phyloP scores from a whole-genome alignment of 73 alveolate species.

The Halteria grandinella region DNA sequence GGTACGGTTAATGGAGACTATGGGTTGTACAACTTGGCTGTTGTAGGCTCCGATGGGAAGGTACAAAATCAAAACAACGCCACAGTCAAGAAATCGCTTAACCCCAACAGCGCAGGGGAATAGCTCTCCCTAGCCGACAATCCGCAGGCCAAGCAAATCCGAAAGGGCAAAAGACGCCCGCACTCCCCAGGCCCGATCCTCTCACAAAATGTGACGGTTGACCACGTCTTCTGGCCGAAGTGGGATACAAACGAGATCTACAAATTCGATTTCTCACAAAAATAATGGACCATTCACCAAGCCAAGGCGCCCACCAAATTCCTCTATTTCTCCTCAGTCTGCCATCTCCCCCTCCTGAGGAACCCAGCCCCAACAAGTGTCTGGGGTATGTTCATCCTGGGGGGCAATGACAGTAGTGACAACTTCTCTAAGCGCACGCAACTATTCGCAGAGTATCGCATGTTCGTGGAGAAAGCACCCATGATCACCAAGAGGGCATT shows the following conservation, averaged over 20 bases:
- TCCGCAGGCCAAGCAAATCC: background rate
- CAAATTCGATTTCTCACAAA: conserved; percentile 18
- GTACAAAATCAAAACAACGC: no score
- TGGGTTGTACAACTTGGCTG: no score
- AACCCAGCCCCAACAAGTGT: no score
- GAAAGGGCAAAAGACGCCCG: background rate
- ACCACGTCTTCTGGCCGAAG: conserved; percentile 51
- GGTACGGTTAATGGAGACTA: no score
- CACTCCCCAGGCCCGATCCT: no score
- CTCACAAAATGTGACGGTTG: no score
- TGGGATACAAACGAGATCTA: conserved; percentile 54
- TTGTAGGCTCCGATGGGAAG: no score
- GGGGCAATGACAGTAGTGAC: conserved; percentile 56
- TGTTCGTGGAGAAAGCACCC: conserved; percentile 40
- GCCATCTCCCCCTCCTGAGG: no score
- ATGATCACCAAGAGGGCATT: conserved; percentile 58
- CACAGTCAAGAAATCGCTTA: no score
- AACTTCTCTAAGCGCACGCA: conserved; percentile 44
- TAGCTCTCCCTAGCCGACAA: no score
- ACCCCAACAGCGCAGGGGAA: no score
- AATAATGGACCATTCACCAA: conserved; percentile 1
- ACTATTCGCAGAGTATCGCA: conserved; percentile 24
- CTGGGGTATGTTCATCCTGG: conserved; percentile 42
- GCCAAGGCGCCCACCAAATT: conserved; percentile 3
- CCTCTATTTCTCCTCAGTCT: conserved; percentile 49